Base-by-base conservation (phyloP, 441 rosid genomes). In the Pelargonium fulgidum region DNA sequence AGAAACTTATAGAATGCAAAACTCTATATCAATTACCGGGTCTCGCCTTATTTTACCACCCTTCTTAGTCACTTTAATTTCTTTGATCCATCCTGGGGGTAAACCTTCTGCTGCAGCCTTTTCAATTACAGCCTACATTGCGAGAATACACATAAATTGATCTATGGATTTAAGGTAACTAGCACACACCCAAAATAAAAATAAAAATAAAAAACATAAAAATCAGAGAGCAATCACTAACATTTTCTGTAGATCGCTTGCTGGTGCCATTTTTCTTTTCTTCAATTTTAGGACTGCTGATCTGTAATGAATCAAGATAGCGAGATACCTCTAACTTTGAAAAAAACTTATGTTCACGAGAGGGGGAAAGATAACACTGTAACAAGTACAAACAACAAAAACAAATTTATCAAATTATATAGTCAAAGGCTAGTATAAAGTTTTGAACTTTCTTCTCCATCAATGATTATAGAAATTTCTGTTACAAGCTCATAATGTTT, bases 81-180 rank as follows among this genome's bases (percentile, higher is more conserved):
- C 88, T 86, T 89, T 89, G 79, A 76, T 88, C 98, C 98, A 93
- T 81, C 97, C 96, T 62, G 82, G 66, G 64, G 96, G 97, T 67
- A 91, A 84, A 39, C 93, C 97, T 75, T 93, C 84, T 19, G 91
- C 86, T 19, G 75, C 81, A 74, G 52, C 81, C 83, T 77, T 88
- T 85, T 88, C 93, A 24, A 78, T 68, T 70, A 65, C 77, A 77
- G 86, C 84, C 97, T 89, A 80, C 62, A 76, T 79, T 73, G 78
- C 78, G 75, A 75, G 74, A 68, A 78, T 56, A 70, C 72, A 64
- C 20, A 74, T 78, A 77, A 72, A 44, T 42, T 70, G 42, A 66
- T 63, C n/a, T 50, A n/a, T 71, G 56, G 67, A 68, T 70, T 33
- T 36, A 66, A 29, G 66, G 73, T 63, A 65, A 11, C 1, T n/a